A percentile compares a stretch with the other conserved stretches of the same genome.
phyloP scores from a whole-genome alignment of 2,329 filamentous ascomycete species.

The Alternaria gansuensis region DNA sequence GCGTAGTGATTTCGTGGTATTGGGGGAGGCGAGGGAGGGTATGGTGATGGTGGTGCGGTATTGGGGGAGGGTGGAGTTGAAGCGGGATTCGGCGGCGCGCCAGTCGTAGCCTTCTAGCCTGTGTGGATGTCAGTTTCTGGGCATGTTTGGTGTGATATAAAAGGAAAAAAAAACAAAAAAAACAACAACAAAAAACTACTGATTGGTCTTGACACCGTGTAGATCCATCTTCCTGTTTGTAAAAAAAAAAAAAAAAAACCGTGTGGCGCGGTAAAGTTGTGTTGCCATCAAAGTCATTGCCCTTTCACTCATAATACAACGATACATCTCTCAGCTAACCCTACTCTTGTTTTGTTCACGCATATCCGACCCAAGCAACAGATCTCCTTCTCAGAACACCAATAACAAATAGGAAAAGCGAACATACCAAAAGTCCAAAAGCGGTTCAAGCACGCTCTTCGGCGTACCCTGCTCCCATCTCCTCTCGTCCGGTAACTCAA shows the following conservation, averaged over 20 bases:
- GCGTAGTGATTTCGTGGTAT: slow-evolving; percentile 55
- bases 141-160: neutral
- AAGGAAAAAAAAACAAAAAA: neutral
- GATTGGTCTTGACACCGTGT: neutral
- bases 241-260: neutral
- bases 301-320: neutral
- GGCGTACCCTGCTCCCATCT: slow-evolving; percentile 66
- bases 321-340: neutral
- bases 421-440: slow-evolving; percentile 70
- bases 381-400: too few relatives aligned
- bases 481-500: slow-evolving; percentile 58
- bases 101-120: slow-evolving; percentile 73
- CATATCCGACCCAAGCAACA: neutral
- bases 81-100: slow-evolving; percentile 65
- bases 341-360: too few relatives aligned
- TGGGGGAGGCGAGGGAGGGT: slow-evolving; percentile 24
- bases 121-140: neutral
- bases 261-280: neutral
- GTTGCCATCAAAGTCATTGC: neutral
- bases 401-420: neutral
- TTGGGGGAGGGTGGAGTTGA: slow-evolving; percentile 70
- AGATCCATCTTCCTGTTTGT: neutral
- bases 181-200: neutral
- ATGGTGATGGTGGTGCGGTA: slow-evolving; percentile 66
- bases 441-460: slow-evolving; percentile 68